Conservation (phyloP, 129 eudicot genomes). For the Oenanthe sinensis region DNA sequence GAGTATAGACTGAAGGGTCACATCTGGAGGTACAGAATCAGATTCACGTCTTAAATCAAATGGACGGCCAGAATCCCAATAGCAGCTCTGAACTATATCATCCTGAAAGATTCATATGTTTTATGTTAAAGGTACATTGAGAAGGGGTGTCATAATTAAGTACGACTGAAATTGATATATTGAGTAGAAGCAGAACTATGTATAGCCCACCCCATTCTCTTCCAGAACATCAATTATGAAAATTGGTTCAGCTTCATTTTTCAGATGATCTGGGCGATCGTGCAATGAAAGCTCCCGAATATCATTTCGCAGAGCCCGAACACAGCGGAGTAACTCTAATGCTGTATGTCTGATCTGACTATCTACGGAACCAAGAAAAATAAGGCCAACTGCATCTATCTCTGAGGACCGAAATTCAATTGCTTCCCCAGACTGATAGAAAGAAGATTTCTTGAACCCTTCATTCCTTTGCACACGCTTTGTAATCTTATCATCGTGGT, state of each 20-base stretch:
- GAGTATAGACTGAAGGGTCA: conserved; percentile 79
- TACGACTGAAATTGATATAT: not conserved
- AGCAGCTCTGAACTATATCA: conserved; percentile 97
- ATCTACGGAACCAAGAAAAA: conserved; percentile 90
- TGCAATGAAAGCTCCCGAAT: conserved; percentile 44
- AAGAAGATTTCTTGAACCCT: conserved; percentile 67
- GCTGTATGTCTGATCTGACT: conserved; percentile 97
- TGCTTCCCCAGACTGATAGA: conserved; percentile 71
- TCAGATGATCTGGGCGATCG: conserved; percentile 55
- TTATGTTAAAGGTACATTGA: not conserved
- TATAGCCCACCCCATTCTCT: conserved; percentile 82
- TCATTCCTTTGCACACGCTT: conserved; percentile 56
- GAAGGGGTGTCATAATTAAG: not conserved
- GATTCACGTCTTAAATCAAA: conserved; percentile 85
- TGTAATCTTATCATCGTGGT: conserved; percentile 38
- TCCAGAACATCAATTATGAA: conserved; percentile 90
- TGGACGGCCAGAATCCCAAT: conserved; percentile 91
- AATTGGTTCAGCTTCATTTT: conserved; percentile 81
- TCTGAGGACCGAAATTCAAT: conserved; percentile 89
- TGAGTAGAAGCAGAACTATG: conserved; percentile 4
- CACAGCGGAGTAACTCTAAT: conserved; percentile 85
- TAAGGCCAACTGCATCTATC: conserved; percentile 95
- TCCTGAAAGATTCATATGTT: conserved; percentile 41
- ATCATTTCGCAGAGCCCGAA: conserved; percentile 88
- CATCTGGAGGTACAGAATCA: conserved; percentile 89